A percentile compares a stretch with the other conserved stretches of the same genome.
Conservation (phyloP, 2,329 filamentous ascomycete genomes). For the Penicillium sp. region DNA sequence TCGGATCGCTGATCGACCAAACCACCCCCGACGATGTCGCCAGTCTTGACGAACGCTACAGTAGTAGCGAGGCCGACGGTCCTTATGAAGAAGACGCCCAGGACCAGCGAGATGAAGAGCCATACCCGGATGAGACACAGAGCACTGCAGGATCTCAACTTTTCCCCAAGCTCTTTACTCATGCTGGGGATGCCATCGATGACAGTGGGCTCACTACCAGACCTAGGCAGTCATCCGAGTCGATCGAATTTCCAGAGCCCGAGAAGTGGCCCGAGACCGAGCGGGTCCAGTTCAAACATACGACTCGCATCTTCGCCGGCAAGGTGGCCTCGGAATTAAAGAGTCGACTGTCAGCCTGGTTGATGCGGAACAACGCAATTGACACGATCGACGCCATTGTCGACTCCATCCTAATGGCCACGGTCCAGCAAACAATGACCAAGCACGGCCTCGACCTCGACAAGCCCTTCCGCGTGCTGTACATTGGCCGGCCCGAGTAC, state of each 20-base stretch:
- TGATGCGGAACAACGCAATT: conserved; percentile 11
- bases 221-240: conserved; percentile 31
- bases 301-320: conserved; percentile 35
- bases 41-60: conserved; percentile 40
- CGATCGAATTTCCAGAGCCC: conserved; percentile 43
- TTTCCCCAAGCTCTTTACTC: conserved; percentile 28
- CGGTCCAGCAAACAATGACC: conserved; percentile 43
- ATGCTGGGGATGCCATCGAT: conserved; percentile 26
- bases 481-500: conserved; percentile 38
- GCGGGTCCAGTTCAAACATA: conserved; percentile 41
- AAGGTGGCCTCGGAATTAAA: conserved; percentile 28
- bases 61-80: conserved; percentile 33
- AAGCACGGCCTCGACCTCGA: conserved; percentile 37
- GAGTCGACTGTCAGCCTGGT: conserved; percentile 20
- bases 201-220: conserved; percentile 36
- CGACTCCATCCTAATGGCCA: conserved; percentile 35
- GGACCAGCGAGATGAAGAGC: conserved; percentile 24
- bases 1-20: conserved; percentile 41
- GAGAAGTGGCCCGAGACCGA: conserved; percentile 38
- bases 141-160: conserved; percentile 28
- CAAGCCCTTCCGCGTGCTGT: conserved; percentile 43
- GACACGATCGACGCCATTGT: conserved; percentile 29
- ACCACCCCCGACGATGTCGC: conserved; percentile 42
- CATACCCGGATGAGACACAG: conserved; percentile 21
- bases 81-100: conserved; percentile 30